Base-by-base conservation (phyloP, 2,329 filamentous ascomycete species). In the Penicillium aurantiogriseum region DNA sequence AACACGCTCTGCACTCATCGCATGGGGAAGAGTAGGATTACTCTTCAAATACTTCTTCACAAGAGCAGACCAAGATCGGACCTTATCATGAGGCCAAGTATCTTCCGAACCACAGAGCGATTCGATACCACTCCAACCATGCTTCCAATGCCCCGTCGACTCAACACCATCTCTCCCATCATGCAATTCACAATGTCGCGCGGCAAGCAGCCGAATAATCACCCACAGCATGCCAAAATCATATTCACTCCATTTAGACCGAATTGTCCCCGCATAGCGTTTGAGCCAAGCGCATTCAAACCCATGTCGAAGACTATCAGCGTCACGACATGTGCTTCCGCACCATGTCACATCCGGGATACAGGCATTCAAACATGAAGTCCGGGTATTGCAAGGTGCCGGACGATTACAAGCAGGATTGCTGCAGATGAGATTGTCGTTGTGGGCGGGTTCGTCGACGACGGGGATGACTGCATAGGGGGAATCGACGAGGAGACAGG, bases 161-260 rank as follows among this genome's bases (percentile, higher is more conserved):
- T 42, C 23, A 23, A 31, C 29, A 25, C 19, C 29, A 7, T 3
- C 11, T 13, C n/a, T 27, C 29, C 3, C 10, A n/a, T 5, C 35
- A 13, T 49, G 23, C 15, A 31, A 17, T 33, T 52, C 40, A 10
- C 54, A 13, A 31, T 67, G 56, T 31, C 68, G 61, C 15, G 60
- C 64, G 8, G 70, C 68, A 15, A 73, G 62, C 7, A 71, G 46
- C 5, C 71, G 69, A 8, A 73, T 65, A 58, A 73, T 71, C 54
- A 73, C 31, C 71, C 71, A 73, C 42, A 72, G 36, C 71, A 73
- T 71, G 17, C 71, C 70, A 33, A 71, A 72, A 27, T 68, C 63
- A 51, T 72, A 72, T 56, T 72, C 69, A 25, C 68, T 63, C 55
- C 68, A 56, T 66, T 71, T 72, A 2, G 62, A 39, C 15, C 67